These are phyloP conservation scores for Nicotiana undulata DNA, from an alignment of 257 asterid genomes.

Conservation along the genomic window DNA sequence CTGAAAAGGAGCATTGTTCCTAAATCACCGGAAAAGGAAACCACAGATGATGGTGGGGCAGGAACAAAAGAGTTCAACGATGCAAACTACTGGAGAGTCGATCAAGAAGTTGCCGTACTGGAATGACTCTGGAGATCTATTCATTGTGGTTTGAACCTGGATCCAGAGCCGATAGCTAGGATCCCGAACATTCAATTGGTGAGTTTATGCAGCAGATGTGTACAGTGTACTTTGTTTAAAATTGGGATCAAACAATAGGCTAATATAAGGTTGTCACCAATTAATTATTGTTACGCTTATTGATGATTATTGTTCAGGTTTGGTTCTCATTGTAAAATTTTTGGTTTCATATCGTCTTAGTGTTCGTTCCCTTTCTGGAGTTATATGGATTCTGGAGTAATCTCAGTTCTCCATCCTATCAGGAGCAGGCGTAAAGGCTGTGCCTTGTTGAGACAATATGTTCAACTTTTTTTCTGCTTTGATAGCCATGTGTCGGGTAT, in stretches of 20 bases:
- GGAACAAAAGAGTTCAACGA: constrained; percentile 72
- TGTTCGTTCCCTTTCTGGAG: neutral
- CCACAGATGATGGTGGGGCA: constrained; percentile 42
- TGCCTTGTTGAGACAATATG: neutral
- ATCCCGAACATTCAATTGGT: constrained; percentile 10
- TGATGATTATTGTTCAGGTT: constrained; percentile 16
- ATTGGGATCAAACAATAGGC: constrained; percentile 23
- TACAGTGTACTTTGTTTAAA: constrained; percentile 33
- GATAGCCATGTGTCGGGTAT: neutral
- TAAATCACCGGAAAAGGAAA: constrained; percentile 44
- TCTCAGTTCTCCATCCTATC: constrained; percentile 1
- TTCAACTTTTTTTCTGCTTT: neutral
- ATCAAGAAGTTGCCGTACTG: constrained; percentile 67
- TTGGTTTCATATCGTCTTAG: neutral
- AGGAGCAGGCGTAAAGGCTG: neutral
- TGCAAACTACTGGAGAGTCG: constrained; percentile 91
- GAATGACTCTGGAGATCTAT: constrained; percentile 27
- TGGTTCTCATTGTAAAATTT: neutral
- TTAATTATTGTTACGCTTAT: constrained; percentile 20
- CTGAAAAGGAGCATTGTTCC: constrained; percentile 44
- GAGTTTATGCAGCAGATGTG: constrained; percentile 18
- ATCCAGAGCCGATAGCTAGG: constrained; percentile 7
- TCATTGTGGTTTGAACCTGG: neutral
- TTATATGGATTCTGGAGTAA: constrained; percentile 7
- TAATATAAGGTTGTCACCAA: constrained; percentile 18